Evolutionary conservation across 306 rosid genomes (phyloP), one percentile per base, ranked within the genome.

Genomic region (Rosa multiflora): DNA sequence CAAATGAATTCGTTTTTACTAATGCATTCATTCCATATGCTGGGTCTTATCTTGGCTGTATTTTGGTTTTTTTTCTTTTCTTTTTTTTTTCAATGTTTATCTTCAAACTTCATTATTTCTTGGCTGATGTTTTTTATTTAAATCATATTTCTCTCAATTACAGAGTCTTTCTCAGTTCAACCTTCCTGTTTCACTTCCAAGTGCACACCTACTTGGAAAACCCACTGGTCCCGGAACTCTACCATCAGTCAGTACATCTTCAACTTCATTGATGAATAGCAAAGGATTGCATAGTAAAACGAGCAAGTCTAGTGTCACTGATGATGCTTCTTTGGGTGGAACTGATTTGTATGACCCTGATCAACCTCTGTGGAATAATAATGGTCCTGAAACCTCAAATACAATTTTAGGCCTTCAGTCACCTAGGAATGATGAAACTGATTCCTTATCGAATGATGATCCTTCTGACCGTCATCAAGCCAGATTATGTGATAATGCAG

Each of bases 331-430:
- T 81, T 82, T 86, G 29, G 86, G 86, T 78, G 98, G 88, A 82
- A 89, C 97, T 70, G 99, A 96, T 86, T 85, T 93, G 76, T 96
- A 96, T 77, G 99, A 96, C 88, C 99, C 99, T 64, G 99, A 96
- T 84, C 99, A 96, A 87, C 99, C 99, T 23, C 86, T 96, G 82
- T 96, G 99, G 99, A 96, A 90, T 83, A 90, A 92, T 86, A 85
- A 81, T 81, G 79, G 91, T 80, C 87, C 90, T 58, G 95, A 91
- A 82, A 84, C 95, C 74, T 84, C 97, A 84, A 91, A 83, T 88
- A 81, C 88, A 10, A 92, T 85, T 72, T 78, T 90, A 56, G 82
- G 66, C 58, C 72, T 91, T 81, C 91, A 85, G 73, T 87, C 98
- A 83, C 79, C 95, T 58, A 91, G 90, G 89, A 83, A 78, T 75